Base-by-base conservation (phyloP, 2,329 filamentous ascomycete genomes). In the Aspergillus sp. region DNA sequence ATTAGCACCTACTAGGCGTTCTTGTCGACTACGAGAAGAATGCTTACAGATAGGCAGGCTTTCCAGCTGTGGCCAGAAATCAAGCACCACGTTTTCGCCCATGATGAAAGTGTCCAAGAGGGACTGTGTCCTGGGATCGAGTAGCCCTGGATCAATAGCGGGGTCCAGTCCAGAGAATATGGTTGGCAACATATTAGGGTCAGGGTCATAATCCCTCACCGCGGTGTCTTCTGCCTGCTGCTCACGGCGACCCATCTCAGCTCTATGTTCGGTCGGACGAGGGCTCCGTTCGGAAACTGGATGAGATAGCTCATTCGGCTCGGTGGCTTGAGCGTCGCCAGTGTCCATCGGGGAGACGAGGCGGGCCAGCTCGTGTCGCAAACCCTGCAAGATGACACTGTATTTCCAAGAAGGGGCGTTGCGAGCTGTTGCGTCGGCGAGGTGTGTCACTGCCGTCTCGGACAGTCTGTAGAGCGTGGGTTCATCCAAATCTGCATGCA, bases 51-150 rank as follows among this genome's bases (percentile, higher is more conserved):
- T 68, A 13, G 69, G 69, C n/a, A 71, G 50, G n/a, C 67, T 67
- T 57, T 71, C 69, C 12, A 71, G 41, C 32, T 70, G 68, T 2
- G 69, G 65, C 69, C 69, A 71, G 50, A 71, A 70, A 12, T 70
- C 68, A 8, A 69, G 57, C 28, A 63, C 58, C 39, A 68, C 38
- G 19, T 69, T 66, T 43, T 69, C 64, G 15, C 65, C 63, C 12
- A 63, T 47, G 9, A 58, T 63, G 50, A 67, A 65, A 12, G 55
- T 63, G 45, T 65, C 63, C 30, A 70, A 65, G 2, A 70, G 41
- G 17, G 58, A 63, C n/a, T 63, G 63, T 2, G 64, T 61, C 6
- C 66, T 61, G 5, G 60, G 23, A 32, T 68, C 65, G 15, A 61
- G 51, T 8, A 62, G 36, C n/a, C 53, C 55, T 5, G 43, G 17